Evolutionary conservation across 345 rosid species (phyloP).

Genomic region (Punica granatum): DNA sequence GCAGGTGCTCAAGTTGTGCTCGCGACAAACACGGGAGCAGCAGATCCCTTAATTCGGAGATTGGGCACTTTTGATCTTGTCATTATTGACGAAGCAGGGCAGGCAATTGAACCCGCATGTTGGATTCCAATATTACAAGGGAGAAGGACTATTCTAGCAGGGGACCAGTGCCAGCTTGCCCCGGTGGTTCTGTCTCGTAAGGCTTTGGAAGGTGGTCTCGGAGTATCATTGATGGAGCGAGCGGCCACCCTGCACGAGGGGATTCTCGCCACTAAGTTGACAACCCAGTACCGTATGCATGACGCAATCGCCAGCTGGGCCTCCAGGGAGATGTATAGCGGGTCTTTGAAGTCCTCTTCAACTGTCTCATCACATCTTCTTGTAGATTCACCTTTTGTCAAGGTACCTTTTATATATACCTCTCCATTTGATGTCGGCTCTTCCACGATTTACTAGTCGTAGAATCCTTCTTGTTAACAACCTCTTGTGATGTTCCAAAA

Average conservation of each 20-base stretch:
- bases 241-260: slow-evolving; percentile 72
- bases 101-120: slow-evolving; percentile 92
- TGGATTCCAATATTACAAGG: slow-evolving; percentile 97
- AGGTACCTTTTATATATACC: slow-evolving; percentile 41
- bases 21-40: slow-evolving; percentile 91
- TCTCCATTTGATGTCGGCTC: background rate
- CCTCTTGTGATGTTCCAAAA: background rate
- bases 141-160: slow-evolving; percentile 80
- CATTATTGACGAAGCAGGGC: slow-evolving; percentile 95
- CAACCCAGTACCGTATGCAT: slow-evolving; percentile 88
- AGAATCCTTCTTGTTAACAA: background rate
- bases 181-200: slow-evolving; percentile 82
- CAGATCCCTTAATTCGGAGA: slow-evolving; percentile 79
- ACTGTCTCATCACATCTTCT: slow-evolving; percentile 79
- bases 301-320: slow-evolving; percentile 97
- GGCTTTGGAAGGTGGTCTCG: slow-evolving; percentile 91
- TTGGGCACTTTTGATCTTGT: slow-evolving; percentile 78
- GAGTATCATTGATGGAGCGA: slow-evolving; percentile 80
- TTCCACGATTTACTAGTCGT: background rate
- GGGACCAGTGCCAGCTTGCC: slow-evolving; percentile 94
- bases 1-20: slow-evolving; percentile 84
- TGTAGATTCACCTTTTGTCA: slow-evolving; percentile 81
- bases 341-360: slow-evolving; percentile 64
- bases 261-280: slow-evolving; percentile 56
- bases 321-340: slow-evolving; percentile 95